phyloP scores from a whole-genome alignment of 805 yeast genomes.

The Spencermartinsiella europaea region DNA sequence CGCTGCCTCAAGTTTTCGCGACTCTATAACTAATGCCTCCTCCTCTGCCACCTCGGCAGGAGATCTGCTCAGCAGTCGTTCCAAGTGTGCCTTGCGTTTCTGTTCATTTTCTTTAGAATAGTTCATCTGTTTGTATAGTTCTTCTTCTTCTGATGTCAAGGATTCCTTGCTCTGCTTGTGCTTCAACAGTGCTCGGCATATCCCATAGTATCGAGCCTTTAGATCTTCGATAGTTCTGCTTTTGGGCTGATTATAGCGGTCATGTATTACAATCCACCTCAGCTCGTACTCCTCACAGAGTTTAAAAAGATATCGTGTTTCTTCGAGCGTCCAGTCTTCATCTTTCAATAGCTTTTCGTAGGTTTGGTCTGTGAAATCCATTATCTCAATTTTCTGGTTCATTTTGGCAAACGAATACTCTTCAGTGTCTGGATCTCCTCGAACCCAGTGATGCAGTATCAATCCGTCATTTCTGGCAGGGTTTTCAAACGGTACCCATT shows the following conservation, averaged over 20 bases:
- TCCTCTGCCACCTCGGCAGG: constrained; percentile 99
- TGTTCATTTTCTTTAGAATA: constrained; percentile 68
- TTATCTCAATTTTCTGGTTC: constrained; percentile 64
- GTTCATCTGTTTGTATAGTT: constrained; percentile 57
- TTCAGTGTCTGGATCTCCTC: constrained; percentile 44
- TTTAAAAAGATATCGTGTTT: constrained; percentile 73
- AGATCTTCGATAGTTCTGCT: constrained; percentile 67
- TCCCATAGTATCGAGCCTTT: constrained; percentile 72
- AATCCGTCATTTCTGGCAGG: constrained; percentile 47
- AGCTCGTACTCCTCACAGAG: constrained; percentile 50
- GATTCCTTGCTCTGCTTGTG: constrained; percentile 37
- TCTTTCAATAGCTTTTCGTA: constrained; percentile 41
- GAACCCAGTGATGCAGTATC: constrained; percentile 77
- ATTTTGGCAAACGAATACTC: constrained; percentile 72
- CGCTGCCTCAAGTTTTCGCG: constrained; percentile 84
- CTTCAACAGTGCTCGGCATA: constrained; percentile 52
- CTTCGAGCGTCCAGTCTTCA: constrained; percentile 65
- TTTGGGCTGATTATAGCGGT: constrained; percentile 42
- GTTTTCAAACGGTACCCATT: constrained; percentile 55
- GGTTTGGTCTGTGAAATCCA: constrained; percentile 59
- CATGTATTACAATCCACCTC: constrained; percentile 65
- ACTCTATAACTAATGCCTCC: constrained; percentile 88
- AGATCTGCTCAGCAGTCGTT: constrained; percentile 68
- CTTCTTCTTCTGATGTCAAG: constrained; percentile 39
- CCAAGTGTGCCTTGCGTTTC: constrained; percentile 75